phyloP scores from a whole-genome alignment of 2,329 filamentous ascomycete genomes.

The Xylogone sp. region DNA sequence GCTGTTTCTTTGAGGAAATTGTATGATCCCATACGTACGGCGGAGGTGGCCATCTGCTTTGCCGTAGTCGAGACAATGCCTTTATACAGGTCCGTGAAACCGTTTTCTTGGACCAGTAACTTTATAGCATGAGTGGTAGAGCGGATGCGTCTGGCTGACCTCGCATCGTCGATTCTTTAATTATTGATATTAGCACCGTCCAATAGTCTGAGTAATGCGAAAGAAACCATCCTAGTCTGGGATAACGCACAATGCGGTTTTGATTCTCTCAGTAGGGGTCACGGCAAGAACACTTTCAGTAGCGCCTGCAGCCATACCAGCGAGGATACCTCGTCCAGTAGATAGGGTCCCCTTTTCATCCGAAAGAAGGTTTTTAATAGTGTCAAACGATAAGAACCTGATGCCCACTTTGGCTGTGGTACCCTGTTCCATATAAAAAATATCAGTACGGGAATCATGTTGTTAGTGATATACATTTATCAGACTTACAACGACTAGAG shows the following conservation, averaged over 20 bases:
- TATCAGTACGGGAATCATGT: conserved; percentile 1
- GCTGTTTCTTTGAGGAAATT: conserved; percentile 37
- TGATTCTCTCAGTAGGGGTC: conserved; percentile 63
- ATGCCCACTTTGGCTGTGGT: conserved; percentile 60
- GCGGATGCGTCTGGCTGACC: conserved; percentile 19
- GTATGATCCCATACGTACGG: conserved; percentile 43
- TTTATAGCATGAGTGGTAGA: conserved; percentile 26
- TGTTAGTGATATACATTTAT: background rate
- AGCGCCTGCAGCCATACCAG: conserved; percentile 58
- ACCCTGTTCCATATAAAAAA: conserved; percentile 30
- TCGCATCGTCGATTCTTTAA: conserved; percentile 34
- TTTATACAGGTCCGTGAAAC: conserved; percentile 36
- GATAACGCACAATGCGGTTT: conserved; percentile 49
- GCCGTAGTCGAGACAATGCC: conserved; percentile 39
- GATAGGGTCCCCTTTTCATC: conserved; percentile 53
- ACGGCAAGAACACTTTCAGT: conserved; percentile 59
- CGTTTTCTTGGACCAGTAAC: conserved; percentile 32
- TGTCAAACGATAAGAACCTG: conserved; percentile 62
- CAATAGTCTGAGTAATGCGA: background rate
- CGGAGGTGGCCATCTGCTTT: conserved; percentile 43
- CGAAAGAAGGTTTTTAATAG: conserved; percentile 53
- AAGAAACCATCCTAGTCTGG: background rate
- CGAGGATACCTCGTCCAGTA: conserved; percentile 49
- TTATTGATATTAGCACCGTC: background rate
- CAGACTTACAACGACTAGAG: conserved; percentile 44